Base-by-base conservation (phyloP, 2,329 filamentous ascomycete genomes). In the Beauveria rudraprayagi region DNA sequence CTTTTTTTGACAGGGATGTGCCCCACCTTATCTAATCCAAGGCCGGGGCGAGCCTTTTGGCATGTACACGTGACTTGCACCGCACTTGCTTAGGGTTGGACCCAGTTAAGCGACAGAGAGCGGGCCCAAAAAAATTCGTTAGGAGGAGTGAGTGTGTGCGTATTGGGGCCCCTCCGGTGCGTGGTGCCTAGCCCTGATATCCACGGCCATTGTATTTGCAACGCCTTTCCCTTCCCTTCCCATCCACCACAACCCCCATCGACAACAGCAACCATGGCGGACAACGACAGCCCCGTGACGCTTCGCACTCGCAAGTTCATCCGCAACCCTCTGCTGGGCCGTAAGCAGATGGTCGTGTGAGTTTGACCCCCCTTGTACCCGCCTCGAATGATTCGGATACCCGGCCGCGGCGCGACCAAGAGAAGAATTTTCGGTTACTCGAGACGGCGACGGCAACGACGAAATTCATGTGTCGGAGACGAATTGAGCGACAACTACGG, bases 271-370 rank as follows among this genome's bases (percentile, higher is more conserved):
- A 95, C 81, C 80, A 96, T 97, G 93, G 90, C 92, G 82, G 90
- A 92, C 82, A 80, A 81, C 76, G 88, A 91, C 77, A 80, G 80
- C 73, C 81, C 88, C 76, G 88, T 92, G 77, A 92, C 89, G 75
- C 82, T 92, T 83, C 87, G 94, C 84, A 99, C 94, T 82, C 93
- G 94, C 90, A 97, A 97, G 86, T 99, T 99, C 90, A 95, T 97
- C 83, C 91, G 92, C 85, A 99, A 99, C 88, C 91, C 94, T 80
- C 91, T 99, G 77, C 89, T 99, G 78, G 91, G 89, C 79, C 90
- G 93, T 80, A 96, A 96, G 87, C 93, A 97, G 89, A 96, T 97
- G 91, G 93, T 97, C 82, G 90, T 97, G 93, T 97, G 91, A 87
- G 90, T 88, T 71, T 67, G 17, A 10, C 48, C 28, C 28, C 47